These are phyloP conservation scores for Monosporascus sp. DNA, from an alignment of 2,329 filamentous ascomycete species.

Conservation along the genomic window DNA sequence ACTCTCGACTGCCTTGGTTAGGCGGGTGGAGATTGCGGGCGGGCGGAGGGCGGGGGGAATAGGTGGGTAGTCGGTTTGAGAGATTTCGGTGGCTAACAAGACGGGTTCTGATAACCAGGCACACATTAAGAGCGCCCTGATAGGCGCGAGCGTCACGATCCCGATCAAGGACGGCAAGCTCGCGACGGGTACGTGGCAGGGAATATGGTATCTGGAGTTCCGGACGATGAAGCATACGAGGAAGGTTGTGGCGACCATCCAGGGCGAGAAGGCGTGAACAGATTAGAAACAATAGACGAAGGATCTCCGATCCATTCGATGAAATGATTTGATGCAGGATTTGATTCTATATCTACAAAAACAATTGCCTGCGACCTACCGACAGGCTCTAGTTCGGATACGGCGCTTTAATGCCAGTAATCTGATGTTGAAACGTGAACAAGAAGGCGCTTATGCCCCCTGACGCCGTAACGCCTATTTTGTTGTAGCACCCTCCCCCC, in stretches of 20 bases:
- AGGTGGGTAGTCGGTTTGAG: no score
- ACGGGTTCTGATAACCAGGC: conserved; percentile 44
- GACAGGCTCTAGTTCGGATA: no score
- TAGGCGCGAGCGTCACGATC: conserved; percentile 85
- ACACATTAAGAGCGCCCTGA: conserved; percentile 86
- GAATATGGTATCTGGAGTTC: conserved; percentile 95
- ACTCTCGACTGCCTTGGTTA: no score
- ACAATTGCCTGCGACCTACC: no score
- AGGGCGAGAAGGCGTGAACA: conserved; percentile 65
- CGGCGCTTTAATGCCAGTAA: no score
- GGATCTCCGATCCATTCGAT: not conserved
- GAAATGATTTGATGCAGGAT: not conserved
- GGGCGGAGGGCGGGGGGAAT: no score
- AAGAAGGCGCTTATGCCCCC: not conserved
- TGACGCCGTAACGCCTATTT: conserved; percentile 1
- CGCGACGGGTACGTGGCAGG: conserved; percentile 69
- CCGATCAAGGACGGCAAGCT: conserved; percentile 84
- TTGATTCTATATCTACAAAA: no score
- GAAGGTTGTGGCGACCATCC: conserved; percentile 86
- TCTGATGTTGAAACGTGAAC: not conserved
- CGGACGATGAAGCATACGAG: conserved; percentile 69
- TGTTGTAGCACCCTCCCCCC: not conserved
- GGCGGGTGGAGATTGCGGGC: no score
- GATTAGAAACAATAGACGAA: not conserved
- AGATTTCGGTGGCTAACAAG: no score